Conservation (phyloP, 2,329 filamentous ascomycete species). For the Ambrosiella xylebori region DNA sequence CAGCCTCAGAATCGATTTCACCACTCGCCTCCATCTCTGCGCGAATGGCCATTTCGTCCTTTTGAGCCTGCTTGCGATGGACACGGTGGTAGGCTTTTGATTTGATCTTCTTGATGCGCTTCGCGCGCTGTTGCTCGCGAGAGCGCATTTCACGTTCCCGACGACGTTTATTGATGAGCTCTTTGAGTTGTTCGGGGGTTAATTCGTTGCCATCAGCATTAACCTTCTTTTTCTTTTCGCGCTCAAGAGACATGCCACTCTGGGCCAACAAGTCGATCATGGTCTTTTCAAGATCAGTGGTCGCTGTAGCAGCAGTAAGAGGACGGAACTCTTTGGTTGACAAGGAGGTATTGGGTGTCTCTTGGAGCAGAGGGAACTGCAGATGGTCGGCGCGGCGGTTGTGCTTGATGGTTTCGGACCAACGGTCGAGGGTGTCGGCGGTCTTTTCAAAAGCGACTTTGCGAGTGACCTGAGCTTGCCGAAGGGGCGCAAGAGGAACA, state of each 20-base stretch:
- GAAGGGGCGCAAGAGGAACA: conserved; percentile 66
- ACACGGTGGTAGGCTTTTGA: conserved; percentile 87
- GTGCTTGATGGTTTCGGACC: conserved; percentile 88
- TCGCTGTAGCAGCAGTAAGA: conserved; percentile 42
- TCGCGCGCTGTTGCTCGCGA: conserved; percentile 71
- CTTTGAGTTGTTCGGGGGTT: conserved; percentile 54
- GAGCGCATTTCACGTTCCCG: conserved; percentile 72
- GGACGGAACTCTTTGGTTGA: conserved; percentile 48
- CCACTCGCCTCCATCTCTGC: conserved; percentile 39
- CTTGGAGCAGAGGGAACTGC: conserved; percentile 67
- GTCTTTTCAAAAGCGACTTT: conserved; percentile 74
- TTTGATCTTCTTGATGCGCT: conserved; percentile 97
- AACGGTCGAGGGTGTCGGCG: conserved; percentile 75
- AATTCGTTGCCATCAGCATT: conserved; percentile 36
- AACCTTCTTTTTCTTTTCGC: conserved; percentile 27
- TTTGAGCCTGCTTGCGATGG: conserved; percentile 56
- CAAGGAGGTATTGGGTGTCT: conserved; percentile 42
- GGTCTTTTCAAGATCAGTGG: conserved; percentile 67
- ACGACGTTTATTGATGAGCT: conserved; percentile 56
- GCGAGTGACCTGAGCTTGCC: conserved; percentile 73
- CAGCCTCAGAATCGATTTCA: conserved; percentile 46
- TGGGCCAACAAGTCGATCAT: conserved; percentile 83
- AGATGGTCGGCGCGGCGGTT: conserved; percentile 86
- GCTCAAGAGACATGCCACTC: conserved; percentile 51
- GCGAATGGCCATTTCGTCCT: conserved; percentile 34